Evolutionary conservation across 192 early-diverging fungal species (phyloP), one percentile per base, ranked within the genome.

Genomic region (Thoreauomyces humboldtii): DNA sequence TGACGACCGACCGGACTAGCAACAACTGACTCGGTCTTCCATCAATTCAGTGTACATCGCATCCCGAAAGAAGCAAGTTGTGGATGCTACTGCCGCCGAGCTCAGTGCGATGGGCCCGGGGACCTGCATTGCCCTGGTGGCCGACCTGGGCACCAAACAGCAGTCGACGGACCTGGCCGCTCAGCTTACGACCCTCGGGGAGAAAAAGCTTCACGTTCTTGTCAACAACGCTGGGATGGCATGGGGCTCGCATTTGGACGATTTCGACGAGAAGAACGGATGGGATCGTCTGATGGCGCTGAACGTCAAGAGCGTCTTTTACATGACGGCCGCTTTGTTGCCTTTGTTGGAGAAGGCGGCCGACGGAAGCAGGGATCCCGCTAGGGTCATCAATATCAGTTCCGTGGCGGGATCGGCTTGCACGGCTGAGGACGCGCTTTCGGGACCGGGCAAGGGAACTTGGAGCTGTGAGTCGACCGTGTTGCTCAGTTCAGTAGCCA

Each of bases 361-460:
- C 6, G 80, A 75, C 7, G 63, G 64, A 1, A 50, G 67, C 19
- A 41, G 77, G 5, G 68, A 76, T 27, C 91, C 92, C 4, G 77
- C 88, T 1, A 76, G 86, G 15, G 84, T 98, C n/a, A 95, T 98
- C 78, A 98, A 95, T 72, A 90, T 98, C 68, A 88, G 58, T 43
- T 81, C 78, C 61, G 75, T 83, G 29, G 71, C 78, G 4, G 74
- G 67, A 25, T 55, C 35, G 33, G 64, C 55, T 11, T 46, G 73
- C 17, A 44, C 34, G 17, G 75, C 77, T 1, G 76, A 77, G 65
- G 58, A 63, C 31, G 42, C 56, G 6, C 52, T 78, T 29, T 69
- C 71, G 22, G 61, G 52, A 2, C 33, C 54, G 17, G 78, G 78
- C 3, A 68, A 51, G 29, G 81, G 73, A 35, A 81, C 76, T 17